phyloP scores from a whole-genome alignment of 2,329 filamentous ascomycete genomes.

The Trichoderma sp. region DNA sequence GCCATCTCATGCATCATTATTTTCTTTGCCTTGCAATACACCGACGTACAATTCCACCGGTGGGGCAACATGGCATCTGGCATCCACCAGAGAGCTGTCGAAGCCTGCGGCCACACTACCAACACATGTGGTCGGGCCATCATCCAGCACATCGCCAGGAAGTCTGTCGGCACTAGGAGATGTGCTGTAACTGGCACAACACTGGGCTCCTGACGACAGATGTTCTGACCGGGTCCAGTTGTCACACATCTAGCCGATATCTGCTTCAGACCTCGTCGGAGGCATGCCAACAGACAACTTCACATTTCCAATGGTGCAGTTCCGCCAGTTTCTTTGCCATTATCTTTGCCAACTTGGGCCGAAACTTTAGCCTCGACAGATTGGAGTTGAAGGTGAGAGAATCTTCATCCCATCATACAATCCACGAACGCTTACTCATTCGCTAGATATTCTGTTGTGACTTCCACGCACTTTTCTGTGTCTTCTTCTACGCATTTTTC shows the following conservation, averaged over 20 bases:
- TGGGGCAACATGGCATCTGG: slow-evolving; percentile 50
- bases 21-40: slow-evolving; percentile 53
- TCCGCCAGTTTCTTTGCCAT: too few species aligned
- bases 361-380: not conserved
- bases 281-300: not conserved
- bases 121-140: too few species aligned
- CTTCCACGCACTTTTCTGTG: not conserved
- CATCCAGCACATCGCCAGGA: too few species aligned
- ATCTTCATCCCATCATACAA: not conserved
- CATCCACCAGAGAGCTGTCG: slow-evolving; percentile 16
- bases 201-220: too few species aligned
- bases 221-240: not conserved
- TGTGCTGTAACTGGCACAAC: too few species aligned
- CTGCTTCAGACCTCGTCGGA: not conserved
- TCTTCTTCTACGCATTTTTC: not conserved
- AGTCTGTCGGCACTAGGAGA: too few species aligned
- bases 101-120: too few species aligned
- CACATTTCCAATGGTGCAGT: not conserved
- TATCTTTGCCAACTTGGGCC: not conserved
- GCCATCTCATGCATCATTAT: slow-evolving; percentile 54
- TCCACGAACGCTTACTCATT: not conserved
- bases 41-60: slow-evolving; percentile 46
- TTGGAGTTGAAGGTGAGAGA: not conserved
- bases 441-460: not conserved
- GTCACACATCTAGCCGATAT: not conserved